Conservation (phyloP, 768 basidiomycete species). For the Phanerodontia chrysosporium region DNA sequence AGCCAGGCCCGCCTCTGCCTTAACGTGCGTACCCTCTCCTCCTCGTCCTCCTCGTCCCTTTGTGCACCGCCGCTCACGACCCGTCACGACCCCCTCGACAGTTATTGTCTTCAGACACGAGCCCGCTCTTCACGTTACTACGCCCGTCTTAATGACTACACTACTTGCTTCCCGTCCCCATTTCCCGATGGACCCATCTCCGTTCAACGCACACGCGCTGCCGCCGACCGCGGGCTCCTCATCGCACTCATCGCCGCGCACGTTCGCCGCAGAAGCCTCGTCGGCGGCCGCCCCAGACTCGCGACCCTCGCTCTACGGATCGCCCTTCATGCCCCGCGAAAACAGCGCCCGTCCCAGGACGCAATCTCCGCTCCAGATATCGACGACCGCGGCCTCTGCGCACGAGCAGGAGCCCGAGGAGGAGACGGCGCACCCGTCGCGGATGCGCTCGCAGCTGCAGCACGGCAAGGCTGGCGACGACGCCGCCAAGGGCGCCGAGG, state of each 20-base stretch:
- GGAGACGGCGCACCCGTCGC: slow-evolving; percentile 28
- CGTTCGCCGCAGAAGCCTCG: background rate
- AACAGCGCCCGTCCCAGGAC: slow-evolving; percentile 3
- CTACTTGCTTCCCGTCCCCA: slow-evolving; percentile 5
- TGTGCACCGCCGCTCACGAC: slow-evolving; percentile 1
- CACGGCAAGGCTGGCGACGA: background rate
- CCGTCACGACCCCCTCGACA: background rate
- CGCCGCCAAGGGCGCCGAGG: background rate
- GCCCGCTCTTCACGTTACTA: background rate
- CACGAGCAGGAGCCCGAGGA: slow-evolving; percentile 26
- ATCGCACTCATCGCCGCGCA: slow-evolving; percentile 7
- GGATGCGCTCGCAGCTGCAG: slow-evolving; percentile 14
- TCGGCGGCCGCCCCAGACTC: background rate
- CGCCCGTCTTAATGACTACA: slow-evolving; percentile 12
- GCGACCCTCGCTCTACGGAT: slow-evolving; percentile 3
- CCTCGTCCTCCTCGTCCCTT: background rate
- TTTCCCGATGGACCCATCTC: slow-evolving; percentile 7
- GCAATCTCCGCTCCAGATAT: slow-evolving; percentile 22
- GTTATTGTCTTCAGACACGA: background rate
- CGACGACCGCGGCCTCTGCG: slow-evolving; percentile 18
- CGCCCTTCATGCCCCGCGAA: background rate
- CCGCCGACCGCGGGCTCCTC: background rate
- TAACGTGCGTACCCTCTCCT: background rate
- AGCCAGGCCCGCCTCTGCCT: background rate
- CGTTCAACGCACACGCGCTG: background rate